phyloP scores from a whole-genome alignment of 768 basidiomycete genomes.

The Psilocybe tampanensis region DNA sequence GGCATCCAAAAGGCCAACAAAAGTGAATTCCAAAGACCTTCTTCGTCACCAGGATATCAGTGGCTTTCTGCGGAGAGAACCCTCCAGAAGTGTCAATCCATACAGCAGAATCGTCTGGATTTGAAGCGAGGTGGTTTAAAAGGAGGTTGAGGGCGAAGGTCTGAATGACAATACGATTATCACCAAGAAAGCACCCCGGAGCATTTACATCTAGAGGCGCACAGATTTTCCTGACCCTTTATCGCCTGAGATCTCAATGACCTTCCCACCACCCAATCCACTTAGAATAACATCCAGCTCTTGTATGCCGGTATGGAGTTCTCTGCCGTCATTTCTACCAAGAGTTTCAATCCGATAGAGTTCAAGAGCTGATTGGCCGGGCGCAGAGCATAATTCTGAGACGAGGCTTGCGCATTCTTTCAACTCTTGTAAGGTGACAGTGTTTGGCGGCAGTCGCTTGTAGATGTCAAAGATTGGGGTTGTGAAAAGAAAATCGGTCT shows the following conservation, averaged over 20 bases:
- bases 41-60: constrained; percentile 35
- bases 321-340: constrained; percentile 17
- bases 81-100: constrained; percentile 80
- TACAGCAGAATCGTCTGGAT: constrained; percentile 40
- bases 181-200: neutral
- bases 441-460: constrained; percentile 50
- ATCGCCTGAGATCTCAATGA: constrained; percentile 74
- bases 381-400: constrained; percentile 44
- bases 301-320: constrained; percentile 41
- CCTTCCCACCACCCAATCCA: constrained; percentile 49
- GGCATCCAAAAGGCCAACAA: neutral
- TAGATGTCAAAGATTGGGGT: constrained; percentile 51
- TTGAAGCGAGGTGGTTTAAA: constrained; percentile 49
- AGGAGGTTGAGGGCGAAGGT: constrained; percentile 61
- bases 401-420: constrained; percentile 40
- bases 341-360: constrained; percentile 26
- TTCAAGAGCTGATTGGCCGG: constrained; percentile 37
- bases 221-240: constrained; percentile 72
- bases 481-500: constrained; percentile 58
- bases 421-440: constrained; percentile 51
- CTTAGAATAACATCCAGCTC: constrained; percentile 55
- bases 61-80: constrained; percentile 56
- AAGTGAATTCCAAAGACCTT: constrained; percentile 15
- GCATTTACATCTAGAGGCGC: constrained; percentile 25
- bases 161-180: constrained; percentile 36